Base-by-base conservation (phyloP, 805 yeast species). In the Myxozyma geophila region DNA sequence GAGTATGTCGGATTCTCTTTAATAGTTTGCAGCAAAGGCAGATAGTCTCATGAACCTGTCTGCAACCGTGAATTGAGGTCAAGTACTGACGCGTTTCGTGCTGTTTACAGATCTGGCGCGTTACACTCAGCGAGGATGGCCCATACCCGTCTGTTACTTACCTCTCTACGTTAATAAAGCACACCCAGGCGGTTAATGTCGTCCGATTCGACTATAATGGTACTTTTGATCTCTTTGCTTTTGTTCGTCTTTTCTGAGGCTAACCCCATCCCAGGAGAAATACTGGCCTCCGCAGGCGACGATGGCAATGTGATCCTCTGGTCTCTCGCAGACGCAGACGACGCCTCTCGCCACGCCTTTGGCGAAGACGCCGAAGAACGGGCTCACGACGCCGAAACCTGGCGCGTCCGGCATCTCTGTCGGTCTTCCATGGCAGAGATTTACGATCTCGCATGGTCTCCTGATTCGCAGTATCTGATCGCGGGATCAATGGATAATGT, bases 391-490 rank as follows among this genome's bases (percentile, higher is more conserved):
- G 78, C 81, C 60, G 98, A 95, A 73, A 80, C 86, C 23, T 95
- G 98, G 98, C 78, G 78, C 13, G 78, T 88, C 41, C 82, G 83
- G 56, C 82, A 81, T 54, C 82, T 87, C 8, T 81, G 87, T 68
- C 78, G 90, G 40, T 80, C 86, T 0, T 82, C 87, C 2, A 76
- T 83, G 9, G 82, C 89, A 44, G 99, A 95, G 74, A 86, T 95
- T 44, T 92, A 93, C 75, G 99, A 95, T 74, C 74, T 95, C 2
- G 84, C 90, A 21, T 95, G 99, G 99, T 89, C 96, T 1, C 97
- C 98, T 0, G 89, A 89, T 71, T 85, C 88, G 0, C 80, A 79
- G 62, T 88, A 82, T 72, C 80, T 95, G 36, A 85, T 89, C n/a
- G 85, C 95, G 7, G 98, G 97, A 0, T 87, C 96, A 15, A 91